Conservation (phyloP, 495 filamentous ascomycete species). For the Paragyromitra xinjiangensis region DNA sequence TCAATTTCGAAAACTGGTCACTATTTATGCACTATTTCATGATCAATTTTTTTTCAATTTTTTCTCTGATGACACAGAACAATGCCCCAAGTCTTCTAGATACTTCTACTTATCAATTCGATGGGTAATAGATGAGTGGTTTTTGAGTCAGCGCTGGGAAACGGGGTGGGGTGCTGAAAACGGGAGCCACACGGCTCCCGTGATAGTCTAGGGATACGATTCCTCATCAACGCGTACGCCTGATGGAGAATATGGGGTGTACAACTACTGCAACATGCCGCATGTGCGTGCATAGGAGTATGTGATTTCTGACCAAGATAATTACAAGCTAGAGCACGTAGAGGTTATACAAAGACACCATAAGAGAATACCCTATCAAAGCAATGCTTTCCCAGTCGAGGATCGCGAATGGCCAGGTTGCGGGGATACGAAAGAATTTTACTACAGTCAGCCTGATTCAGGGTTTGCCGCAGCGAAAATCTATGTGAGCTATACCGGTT, state of each 20-base stretch:
- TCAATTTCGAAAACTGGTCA: neutral
- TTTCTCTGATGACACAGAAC: neutral
- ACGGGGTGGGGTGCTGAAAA: neutral
- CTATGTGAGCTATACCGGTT: conserved; percentile 15
- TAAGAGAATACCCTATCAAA: conserved; percentile 75
- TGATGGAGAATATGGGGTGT: conserved; percentile 61
- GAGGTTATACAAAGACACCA: conserved; percentile 78
- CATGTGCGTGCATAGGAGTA: conserved; percentile 71
- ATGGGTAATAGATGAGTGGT: neutral
- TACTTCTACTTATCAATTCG: neutral
- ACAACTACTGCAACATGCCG: conserved; percentile 82
- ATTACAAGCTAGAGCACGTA: conserved; percentile 70
- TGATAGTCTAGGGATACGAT: conserved; percentile 62
- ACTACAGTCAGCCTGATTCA: conserved; percentile 64
- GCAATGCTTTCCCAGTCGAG: conserved; percentile 73
- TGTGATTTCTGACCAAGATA: conserved; percentile 58
- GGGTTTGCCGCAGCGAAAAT: conserved; percentile 42
- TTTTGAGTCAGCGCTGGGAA: neutral
- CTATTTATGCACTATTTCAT: neutral
- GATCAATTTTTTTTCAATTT: neutral
- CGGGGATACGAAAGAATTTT: conserved; percentile 60
- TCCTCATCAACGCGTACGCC: conserved; percentile 61
- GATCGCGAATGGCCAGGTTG: conserved; percentile 70
- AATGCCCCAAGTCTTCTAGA: neutral
- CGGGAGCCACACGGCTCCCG: neutral